Evolutionary conservation across 768 basidiomycete species (phyloP).

Genomic region (Termitomyces sp.): DNA sequence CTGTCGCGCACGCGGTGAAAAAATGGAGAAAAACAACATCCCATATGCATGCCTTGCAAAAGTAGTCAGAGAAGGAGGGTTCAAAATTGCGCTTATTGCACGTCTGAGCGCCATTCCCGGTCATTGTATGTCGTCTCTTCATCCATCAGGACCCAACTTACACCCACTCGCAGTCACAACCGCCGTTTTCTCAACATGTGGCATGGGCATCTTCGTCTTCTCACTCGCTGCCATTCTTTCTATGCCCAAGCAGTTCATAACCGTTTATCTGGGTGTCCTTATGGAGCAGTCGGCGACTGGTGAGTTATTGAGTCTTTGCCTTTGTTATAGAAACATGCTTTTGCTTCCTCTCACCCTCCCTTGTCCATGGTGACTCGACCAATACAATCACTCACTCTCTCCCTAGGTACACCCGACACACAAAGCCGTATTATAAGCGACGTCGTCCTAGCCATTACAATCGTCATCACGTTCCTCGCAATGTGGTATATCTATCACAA

Average conservation of each 20-base stretch:
- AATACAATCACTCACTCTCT: not conserved
- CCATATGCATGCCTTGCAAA: slow-evolving; percentile 56
- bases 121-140: slow-evolving; percentile 48
- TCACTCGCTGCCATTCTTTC: slow-evolving; percentile 75
- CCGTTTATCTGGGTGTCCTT: slow-evolving; percentile 85
- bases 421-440: slow-evolving; percentile 64
- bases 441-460: slow-evolving; percentile 58
- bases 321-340: no score
- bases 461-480: slow-evolving; percentile 66
- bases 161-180: slow-evolving; percentile 60
- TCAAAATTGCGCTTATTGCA: slow-evolving; percentile 74
- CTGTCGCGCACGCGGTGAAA: slow-evolving; percentile 70
- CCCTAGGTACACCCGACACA: slow-evolving; percentile 28
- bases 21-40: slow-evolving; percentile 54
- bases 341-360: no score
- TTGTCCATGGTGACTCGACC: no score
- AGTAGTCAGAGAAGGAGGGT: slow-evolving; percentile 83
- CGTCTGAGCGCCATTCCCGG: slow-evolving; percentile 82
- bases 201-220: slow-evolving; percentile 78
- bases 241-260: slow-evolving; percentile 86
- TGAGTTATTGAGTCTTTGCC: slow-evolving; percentile 5
- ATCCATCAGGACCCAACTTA: not conserved
- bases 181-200: slow-evolving; percentile 83
- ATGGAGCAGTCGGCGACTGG: slow-evolving; percentile 46
- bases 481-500: slow-evolving; percentile 79